Conservation (phyloP, 495 filamentous ascomycete species). For the Bryoglossum gracile region DNA sequence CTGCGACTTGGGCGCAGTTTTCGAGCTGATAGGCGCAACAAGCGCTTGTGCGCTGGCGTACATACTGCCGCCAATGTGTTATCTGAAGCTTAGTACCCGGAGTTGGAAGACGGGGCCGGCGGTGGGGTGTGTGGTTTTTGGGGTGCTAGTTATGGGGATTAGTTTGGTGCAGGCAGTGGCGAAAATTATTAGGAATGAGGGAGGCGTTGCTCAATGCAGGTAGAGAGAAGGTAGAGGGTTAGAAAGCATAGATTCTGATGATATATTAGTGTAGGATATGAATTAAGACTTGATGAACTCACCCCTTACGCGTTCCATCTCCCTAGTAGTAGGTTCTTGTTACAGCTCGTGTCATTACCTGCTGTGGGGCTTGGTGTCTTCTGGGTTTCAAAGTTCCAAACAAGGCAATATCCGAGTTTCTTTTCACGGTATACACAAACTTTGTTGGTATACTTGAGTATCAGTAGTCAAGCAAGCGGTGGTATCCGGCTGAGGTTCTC, state of each 20-base stretch:
- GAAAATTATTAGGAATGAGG: constrained; percentile 45
- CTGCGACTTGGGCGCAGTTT: constrained; percentile 88
- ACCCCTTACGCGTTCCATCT: too few relatives aligned
- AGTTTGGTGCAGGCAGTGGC: constrained; percentile 66
- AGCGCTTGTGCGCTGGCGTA: constrained; percentile 90
- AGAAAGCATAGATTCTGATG: neutral
- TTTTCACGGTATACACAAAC: too few relatives aligned
- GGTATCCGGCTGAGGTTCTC: too few relatives aligned
- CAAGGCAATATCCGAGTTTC: too few relatives aligned
- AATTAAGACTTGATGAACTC: too few relatives aligned
- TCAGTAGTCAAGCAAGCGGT: too few relatives aligned
- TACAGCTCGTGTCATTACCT: too few relatives aligned
- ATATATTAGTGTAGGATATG: neutral
- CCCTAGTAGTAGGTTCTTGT: too few relatives aligned
- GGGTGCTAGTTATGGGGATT: constrained; percentile 73
- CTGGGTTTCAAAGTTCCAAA: too few relatives aligned
- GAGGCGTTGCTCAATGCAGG: constrained; percentile 18
- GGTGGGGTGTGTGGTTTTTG: constrained; percentile 48
- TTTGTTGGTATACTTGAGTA: too few relatives aligned
- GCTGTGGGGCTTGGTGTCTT: too few relatives aligned
- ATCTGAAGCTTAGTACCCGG: constrained; percentile 78
- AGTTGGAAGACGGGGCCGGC: constrained; percentile 47
- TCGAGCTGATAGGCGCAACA: constrained; percentile 92
- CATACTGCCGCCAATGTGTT: constrained; percentile 90
- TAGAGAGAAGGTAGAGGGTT: neutral